phyloP scores from a whole-genome alignment of 176 grass and related monocot genomes.

The Oryza australiensis region DNA sequence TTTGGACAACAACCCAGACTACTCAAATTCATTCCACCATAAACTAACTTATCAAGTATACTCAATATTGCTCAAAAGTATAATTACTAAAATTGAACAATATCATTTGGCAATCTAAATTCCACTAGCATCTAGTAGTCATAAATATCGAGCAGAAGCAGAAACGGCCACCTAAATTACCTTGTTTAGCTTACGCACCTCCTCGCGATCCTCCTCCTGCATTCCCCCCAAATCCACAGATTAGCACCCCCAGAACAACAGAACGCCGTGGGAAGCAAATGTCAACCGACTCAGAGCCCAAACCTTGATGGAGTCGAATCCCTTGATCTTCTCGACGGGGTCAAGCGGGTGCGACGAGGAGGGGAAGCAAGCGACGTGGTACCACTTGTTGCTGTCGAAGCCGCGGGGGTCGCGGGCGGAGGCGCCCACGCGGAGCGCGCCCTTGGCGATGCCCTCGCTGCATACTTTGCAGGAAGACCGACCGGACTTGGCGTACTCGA shows the following conservation, averaged over 20 bases:
- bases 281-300: not conserved
- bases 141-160: not conserved
- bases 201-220: conserved; percentile 60
- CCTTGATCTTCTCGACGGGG: conserved; percentile 56
- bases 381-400: conserved; percentile 67
- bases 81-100: not conserved
- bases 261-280: not conserved
- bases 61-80: not conserved
- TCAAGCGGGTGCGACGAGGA: conserved; percentile 37
- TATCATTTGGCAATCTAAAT: not conserved
- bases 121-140: not conserved
- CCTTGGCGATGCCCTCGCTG: conserved; percentile 48
- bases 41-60: not conserved
- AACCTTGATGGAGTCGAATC: conserved; percentile 78
- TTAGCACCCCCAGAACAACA: not conserved
- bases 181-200: conserved; percentile 50
- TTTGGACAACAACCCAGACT: not conserved
- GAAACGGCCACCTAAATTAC: not conserved
- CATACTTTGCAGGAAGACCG: conserved; percentile 77
- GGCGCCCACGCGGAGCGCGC: conserved; percentile 59
- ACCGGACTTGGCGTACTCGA: conserved; percentile 76
- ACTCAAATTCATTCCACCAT: not conserved
- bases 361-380: conserved; percentile 74
- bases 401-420: conserved; percentile 51
- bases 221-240: conserved; percentile 13